phyloP scores from a whole-genome alignment of 2,329 filamentous ascomycete genomes.

The Aspergillus latus region DNA sequence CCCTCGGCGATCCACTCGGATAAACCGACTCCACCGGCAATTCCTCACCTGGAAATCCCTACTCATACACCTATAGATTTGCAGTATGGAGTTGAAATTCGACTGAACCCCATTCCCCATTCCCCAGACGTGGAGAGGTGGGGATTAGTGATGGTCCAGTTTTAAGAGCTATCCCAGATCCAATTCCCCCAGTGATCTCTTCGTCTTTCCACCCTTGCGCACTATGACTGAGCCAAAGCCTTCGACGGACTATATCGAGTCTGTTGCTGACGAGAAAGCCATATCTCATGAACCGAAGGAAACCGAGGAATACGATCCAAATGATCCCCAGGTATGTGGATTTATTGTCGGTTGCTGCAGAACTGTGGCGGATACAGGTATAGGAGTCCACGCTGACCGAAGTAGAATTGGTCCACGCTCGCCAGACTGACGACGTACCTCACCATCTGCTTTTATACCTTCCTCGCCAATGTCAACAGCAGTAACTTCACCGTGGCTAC shows the following conservation, averaged over 20 bases:
- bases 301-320: background rate
- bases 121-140: background rate
- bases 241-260: background rate
- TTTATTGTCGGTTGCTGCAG: background rate
- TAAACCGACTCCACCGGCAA: background rate
- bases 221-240: background rate
- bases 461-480: slow-evolving; percentile 42
- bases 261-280: background rate
- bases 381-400: background rate
- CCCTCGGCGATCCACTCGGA: background rate
- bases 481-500: slow-evolving; percentile 42
- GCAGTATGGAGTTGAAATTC: too few species aligned
- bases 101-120: background rate
- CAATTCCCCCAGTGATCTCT: background rate
- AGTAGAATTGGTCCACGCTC: slow-evolving; percentile 25
- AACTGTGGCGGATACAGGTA: background rate
- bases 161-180: background rate
- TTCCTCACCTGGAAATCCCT: background rate
- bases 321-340: background rate
- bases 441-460: slow-evolving; percentile 42
- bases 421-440: slow-evolving; percentile 31
- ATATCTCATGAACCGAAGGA: background rate
- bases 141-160: background rate
- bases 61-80: background rate
- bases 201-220: background rate